These are phyloP conservation scores for Teratosphaeria epicoccoides DNA, from an alignment of 2,329 filamentous ascomycete species.

Conservation along the genomic window DNA sequence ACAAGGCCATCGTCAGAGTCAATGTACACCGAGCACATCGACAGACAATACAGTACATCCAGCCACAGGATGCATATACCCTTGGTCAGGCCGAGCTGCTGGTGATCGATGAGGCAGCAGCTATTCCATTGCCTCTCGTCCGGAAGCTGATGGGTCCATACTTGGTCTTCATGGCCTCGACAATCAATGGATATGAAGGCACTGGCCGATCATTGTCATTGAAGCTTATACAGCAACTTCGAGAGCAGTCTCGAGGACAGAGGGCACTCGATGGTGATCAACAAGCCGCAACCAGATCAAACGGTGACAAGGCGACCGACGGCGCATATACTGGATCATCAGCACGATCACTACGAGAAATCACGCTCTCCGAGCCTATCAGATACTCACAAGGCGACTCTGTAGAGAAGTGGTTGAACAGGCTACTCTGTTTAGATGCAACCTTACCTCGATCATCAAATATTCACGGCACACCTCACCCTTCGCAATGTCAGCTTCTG, in stretches of 20 bases:
- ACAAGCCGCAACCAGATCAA: slow-evolving; percentile 65
- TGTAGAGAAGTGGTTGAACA: slow-evolving; percentile 95
- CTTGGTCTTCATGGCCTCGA: slow-evolving; percentile 97
- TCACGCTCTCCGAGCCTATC: slow-evolving; percentile 87
- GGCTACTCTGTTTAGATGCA: slow-evolving; percentile 83
- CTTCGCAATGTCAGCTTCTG: slow-evolving; percentile 80
- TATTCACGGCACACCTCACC: slow-evolving; percentile 75
- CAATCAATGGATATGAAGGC: slow-evolving; percentile 97
- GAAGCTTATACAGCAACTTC: slow-evolving; percentile 92
- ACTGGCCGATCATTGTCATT: slow-evolving; percentile 89
- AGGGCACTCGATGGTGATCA: slow-evolving; percentile 45
- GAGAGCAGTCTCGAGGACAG: slow-evolving; percentile 73
- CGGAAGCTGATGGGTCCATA: slow-evolving; percentile 93
- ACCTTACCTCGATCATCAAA: slow-evolving; percentile 71
- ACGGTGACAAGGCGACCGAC: slow-evolving; percentile 60
- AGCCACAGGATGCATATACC: slow-evolving; percentile 90
- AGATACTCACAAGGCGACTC: slow-evolving; percentile 82
- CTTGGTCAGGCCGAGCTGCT: slow-evolving; percentile 89
- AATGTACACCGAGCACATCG: slow-evolving; percentile 91
- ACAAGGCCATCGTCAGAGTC: slow-evolving; percentile 95
- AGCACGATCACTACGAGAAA: slow-evolving; percentile 78
- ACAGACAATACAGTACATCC: slow-evolving; percentile 97
- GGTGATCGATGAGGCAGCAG: slow-evolving; percentile 94
- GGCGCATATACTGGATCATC: slow-evolving; percentile 48
- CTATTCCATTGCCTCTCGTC: slow-evolving; percentile 86